phyloP scores from a whole-genome alignment of 768 basidiomycete species.

The Pisolithus microcarpus region DNA sequence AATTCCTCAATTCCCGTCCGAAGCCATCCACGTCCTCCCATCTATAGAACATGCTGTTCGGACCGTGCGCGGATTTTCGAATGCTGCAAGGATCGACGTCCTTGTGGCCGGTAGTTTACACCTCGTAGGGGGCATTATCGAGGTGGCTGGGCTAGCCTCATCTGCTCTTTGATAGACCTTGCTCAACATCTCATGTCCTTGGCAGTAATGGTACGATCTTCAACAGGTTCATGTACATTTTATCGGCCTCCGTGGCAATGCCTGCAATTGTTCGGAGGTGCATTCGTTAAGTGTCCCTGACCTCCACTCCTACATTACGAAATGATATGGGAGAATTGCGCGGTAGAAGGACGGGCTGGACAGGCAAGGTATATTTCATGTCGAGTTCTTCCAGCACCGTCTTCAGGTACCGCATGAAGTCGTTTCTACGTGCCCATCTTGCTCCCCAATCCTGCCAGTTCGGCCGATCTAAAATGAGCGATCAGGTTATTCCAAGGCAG shows the following conservation, averaged over 20 bases:
- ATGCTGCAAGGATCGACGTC: constrained; percentile 40
- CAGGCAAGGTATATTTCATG: constrained; percentile 59
- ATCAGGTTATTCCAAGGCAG: neutral
- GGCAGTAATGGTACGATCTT: constrained; percentile 20
- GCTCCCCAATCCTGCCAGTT: constrained; percentile 90
- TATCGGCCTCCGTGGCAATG: no score
- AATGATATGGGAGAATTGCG: constrained; percentile 6
- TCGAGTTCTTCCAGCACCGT: constrained; percentile 67
- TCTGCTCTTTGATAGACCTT: constrained; percentile 42
- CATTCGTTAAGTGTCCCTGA: constrained; percentile 7
- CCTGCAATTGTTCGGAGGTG: neutral
- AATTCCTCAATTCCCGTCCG: constrained; percentile 51
- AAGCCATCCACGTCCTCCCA: constrained; percentile 69
- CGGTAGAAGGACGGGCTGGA: constrained; percentile 63
- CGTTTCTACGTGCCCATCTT: constrained; percentile 65
- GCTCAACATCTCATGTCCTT: neutral
- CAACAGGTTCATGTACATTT: constrained; percentile 24
- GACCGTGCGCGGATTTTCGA: constrained; percentile 42
- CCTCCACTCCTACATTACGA: constrained; percentile 5
- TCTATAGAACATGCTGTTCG: constrained; percentile 88
- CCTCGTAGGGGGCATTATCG: constrained; percentile 89
- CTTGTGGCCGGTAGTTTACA: constrained; percentile 90
- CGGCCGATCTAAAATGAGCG: constrained; percentile 45
- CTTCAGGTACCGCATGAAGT: constrained; percentile 72
- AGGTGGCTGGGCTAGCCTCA: constrained; percentile 78